These are phyloP conservation scores for Acacia pycnantha DNA, from an alignment of 331 rosid species.

Conservation along the genomic window DNA sequence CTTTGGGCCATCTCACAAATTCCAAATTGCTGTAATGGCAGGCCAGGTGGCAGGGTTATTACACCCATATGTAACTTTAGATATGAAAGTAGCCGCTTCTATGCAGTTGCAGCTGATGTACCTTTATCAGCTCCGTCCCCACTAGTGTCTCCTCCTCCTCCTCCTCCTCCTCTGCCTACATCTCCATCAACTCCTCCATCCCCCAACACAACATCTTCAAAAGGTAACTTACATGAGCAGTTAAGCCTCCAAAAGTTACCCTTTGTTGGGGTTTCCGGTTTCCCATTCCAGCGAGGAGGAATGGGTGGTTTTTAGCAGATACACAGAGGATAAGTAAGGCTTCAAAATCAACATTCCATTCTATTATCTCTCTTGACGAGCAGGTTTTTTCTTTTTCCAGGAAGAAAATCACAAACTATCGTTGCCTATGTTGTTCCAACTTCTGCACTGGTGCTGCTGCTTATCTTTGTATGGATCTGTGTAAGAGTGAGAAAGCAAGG, in stretches of 20 bases:
- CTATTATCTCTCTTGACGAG: neutral
- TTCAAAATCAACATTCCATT: neutral
- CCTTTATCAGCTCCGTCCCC: neutral
- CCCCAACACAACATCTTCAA: neutral
- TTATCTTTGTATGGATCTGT: constrained; percentile 22
- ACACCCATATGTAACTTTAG: constrained; percentile 39
- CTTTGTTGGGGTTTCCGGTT: neutral
- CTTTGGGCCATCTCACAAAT: neutral
- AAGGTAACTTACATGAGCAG: constrained; percentile 13
- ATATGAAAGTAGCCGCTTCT: constrained; percentile 16
- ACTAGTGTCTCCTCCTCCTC: neutral
- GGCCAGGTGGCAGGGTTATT: constrained; percentile 20
- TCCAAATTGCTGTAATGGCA: constrained; percentile 1
- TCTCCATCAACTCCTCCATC: neutral
- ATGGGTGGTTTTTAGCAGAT: neutral
- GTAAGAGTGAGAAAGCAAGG: constrained; percentile 25
- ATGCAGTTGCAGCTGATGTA: neutral
- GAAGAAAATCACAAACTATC: neutral
- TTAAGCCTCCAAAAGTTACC: neutral
- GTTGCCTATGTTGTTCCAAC: constrained; percentile 5
- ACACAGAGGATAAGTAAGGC: neutral
- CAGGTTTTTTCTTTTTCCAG: constrained; percentile 22
- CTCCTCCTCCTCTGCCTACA: neutral
- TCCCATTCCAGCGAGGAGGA: neutral
- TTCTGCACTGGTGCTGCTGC: neutral